Percentiles rank a stretch among this genome's conserved stretches.
These are phyloP conservation scores for Hericium rajendrae DNA, from an alignment of 768 basidiomycete genomes.

Conservation along the genomic window DNA sequence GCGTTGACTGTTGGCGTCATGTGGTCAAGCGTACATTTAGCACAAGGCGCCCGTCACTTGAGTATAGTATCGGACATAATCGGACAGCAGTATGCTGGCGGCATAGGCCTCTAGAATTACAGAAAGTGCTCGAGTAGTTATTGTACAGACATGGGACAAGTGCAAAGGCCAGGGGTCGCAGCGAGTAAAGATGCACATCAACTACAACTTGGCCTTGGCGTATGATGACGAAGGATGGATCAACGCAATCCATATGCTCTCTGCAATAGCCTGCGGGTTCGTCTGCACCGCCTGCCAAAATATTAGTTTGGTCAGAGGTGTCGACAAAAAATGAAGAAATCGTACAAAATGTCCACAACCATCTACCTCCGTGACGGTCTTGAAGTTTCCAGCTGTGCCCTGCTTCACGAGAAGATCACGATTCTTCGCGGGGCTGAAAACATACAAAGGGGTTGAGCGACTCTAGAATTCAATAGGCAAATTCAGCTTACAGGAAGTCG, in stretches of 20 bases:
- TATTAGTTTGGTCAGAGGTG: neutral
- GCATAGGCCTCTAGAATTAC: no score
- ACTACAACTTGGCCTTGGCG: neutral
- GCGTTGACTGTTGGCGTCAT: no score
- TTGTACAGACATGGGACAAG: no score
- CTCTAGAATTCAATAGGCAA: no score
- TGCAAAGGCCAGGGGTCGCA: no score
- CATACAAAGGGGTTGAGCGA: neutral
- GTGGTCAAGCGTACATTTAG: no score
- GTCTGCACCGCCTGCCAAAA: conserved; percentile 1
- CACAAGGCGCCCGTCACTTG: no score
- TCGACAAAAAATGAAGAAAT: neutral
- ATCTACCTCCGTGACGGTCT: conserved; percentile 4
- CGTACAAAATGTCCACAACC: conserved; percentile 10
- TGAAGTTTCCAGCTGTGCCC: conserved; percentile 1
- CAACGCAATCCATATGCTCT: neutral
- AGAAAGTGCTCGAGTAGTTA: no score
- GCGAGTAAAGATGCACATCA: no score
- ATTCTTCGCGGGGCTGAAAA: conserved; percentile 4
- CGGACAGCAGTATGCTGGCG: no score
- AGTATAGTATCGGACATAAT: no score
- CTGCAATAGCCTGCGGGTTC: conserved; percentile 8
- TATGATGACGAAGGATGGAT: neutral
- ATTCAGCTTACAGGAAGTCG: conserved; percentile 6
- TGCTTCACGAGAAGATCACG: neutral